These are phyloP conservation scores for Aplosporella prunicola DNA, from an alignment of 2,329 filamentous ascomycete genomes.

Conservation along the genomic window DNA sequence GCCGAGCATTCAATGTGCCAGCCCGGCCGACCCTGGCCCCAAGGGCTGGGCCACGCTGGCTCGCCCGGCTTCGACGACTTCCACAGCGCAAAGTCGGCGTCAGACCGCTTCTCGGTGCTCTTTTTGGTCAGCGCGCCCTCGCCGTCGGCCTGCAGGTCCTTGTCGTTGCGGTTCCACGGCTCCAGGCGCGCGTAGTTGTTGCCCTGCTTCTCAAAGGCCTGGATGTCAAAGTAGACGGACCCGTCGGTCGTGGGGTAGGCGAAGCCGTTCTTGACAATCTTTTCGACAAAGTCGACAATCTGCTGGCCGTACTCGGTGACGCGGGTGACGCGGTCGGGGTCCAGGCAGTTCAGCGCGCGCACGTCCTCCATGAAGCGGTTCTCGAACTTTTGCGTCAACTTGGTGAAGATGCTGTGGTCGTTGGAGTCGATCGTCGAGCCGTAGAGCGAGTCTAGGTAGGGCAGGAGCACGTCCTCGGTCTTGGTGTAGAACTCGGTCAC, in stretches of 20 bases:
- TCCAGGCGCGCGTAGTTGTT: conserved; percentile 79
- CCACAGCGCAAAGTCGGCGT: conserved; percentile 87
- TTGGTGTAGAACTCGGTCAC: conserved; percentile 45
- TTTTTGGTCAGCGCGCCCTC: conserved; percentile 66
- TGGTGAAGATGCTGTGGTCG: conserved; percentile 71
- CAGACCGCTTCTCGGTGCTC: conserved; percentile 58
- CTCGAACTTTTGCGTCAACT: conserved; percentile 78
- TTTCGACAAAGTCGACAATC: conserved; percentile 76
- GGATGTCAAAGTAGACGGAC: conserved; percentile 90
- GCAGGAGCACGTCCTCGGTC: conserved; percentile 61
- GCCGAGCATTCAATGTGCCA: conserved; percentile 98
- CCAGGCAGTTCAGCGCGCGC: conserved; percentile 72
- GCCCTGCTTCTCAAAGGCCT: conserved; percentile 71
- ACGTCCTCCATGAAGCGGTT: conserved; percentile 83
- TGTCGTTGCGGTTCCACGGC: conserved; percentile 77
- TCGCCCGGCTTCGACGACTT: conserved; percentile 88
- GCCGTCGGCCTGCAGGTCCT: conserved; percentile 74
- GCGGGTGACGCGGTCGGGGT: conserved; percentile 71
- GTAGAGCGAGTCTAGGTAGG: conserved; percentile 64
- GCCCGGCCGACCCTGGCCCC: conserved; percentile 79
- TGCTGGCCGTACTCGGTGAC: conserved; percentile 90
- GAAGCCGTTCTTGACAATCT: conserved; percentile 75
- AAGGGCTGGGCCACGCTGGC: conserved; percentile 79
- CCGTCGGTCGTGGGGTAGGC: conserved; percentile 68
- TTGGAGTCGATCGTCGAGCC: conserved; percentile 48